Evolutionary conservation across 1,139 yeast genomes (phyloP).

Genomic region (Pichia sp.): DNA sequence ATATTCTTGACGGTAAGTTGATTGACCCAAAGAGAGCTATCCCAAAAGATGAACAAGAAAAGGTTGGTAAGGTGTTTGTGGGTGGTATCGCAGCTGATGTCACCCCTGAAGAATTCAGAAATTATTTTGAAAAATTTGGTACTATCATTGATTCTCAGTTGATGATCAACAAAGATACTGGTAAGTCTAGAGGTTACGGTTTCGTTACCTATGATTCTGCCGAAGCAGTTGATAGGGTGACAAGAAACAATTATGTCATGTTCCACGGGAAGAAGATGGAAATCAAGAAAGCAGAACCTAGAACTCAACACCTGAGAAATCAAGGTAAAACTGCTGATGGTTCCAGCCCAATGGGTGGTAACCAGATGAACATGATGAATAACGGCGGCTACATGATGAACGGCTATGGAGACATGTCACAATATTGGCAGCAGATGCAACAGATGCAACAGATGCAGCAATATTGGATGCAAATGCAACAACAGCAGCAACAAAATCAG

Average conservation of each 20-base stretch:
- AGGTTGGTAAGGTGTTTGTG: conserved; percentile 94
- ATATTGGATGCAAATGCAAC: conserved; percentile 26
- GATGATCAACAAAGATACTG: conserved; percentile 97
- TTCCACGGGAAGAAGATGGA: conserved; percentile 91
- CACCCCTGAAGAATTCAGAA: conserved; percentile 85
- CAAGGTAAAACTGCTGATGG: conserved; percentile 33
- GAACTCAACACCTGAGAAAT: conserved; percentile 47
- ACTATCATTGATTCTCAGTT: conserved; percentile 93
- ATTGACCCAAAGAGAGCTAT: conserved; percentile 98
- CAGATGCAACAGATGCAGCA: conserved; percentile 47
- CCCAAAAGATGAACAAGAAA: conserved; percentile 96
- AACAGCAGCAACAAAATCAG: conserved; percentile 23
- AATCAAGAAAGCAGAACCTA: conserved; percentile 97
- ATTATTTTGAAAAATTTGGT: conserved; percentile 86
- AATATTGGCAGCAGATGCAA: conserved; percentile 63
- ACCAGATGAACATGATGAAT: background rate
- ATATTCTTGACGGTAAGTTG: conserved; percentile 89
- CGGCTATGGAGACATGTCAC: conserved; percentile 53
- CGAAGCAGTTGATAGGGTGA: conserved; percentile 89
- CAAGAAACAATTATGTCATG: conserved; percentile 74
- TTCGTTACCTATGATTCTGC: conserved; percentile 95
- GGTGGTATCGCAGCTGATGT: conserved; percentile 98
- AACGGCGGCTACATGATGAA: conserved; percentile 15
- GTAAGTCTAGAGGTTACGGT: conserved; percentile 97
- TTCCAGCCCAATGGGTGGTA: conserved; percentile 3